Percentiles rank a stretch among this genome's conserved stretches.
These are phyloP conservation scores for Aspergillus eucalypticola DNA, from an alignment of 2,329 filamentous ascomycete genomes.

Conservation along the genomic window DNA sequence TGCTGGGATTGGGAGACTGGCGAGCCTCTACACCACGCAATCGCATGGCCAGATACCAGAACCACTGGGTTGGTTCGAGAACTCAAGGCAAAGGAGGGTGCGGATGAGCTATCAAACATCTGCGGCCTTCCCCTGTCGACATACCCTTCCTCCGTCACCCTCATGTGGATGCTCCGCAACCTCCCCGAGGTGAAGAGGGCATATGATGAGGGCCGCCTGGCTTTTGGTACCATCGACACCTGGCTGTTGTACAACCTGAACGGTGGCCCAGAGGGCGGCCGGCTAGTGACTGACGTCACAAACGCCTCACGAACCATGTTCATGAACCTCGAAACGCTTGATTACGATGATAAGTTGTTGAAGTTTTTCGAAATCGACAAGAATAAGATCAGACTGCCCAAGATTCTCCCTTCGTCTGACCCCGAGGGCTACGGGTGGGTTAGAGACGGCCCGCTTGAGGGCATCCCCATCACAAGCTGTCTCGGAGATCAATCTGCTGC, in stretches of 20 bases:
- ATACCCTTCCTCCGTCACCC: conserved; percentile 82
- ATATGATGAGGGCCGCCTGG: conserved; percentile 73
- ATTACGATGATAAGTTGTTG: conserved; percentile 77
- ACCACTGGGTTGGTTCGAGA: conserved; percentile 75
- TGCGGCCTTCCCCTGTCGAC: conserved; percentile 85
- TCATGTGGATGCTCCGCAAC: conserved; percentile 79
- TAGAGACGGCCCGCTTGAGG: conserved; percentile 64
- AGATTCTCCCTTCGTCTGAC: conserved; percentile 80
- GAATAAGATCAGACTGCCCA: conserved; percentile 72
- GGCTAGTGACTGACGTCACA: conserved; percentile 81
- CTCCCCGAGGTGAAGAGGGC: conserved; percentile 68
- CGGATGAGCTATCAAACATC: conserved; percentile 67
- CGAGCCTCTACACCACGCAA: conserved; percentile 77
- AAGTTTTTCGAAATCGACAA: conserved; percentile 76
- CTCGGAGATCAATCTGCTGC: conserved; percentile 85
- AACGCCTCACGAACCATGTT: conserved; percentile 94
- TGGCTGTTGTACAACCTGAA: conserved; percentile 85
- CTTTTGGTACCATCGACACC: conserved; percentile 84
- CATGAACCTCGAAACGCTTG: conserved; percentile 78
- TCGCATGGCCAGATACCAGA: conserved; percentile 88
- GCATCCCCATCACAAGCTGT: conserved; percentile 76
- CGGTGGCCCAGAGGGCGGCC: conserved; percentile 64
- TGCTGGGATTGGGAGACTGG: conserved; percentile 82
- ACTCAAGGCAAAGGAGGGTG: conserved; percentile 66
- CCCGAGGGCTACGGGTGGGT: conserved; percentile 70